Percentiles rank a stretch among this genome's conserved stretches.
phyloP scores from a whole-genome alignment of 2,329 filamentous ascomycete species.

The Paecilomyces fulvus region DNA sequence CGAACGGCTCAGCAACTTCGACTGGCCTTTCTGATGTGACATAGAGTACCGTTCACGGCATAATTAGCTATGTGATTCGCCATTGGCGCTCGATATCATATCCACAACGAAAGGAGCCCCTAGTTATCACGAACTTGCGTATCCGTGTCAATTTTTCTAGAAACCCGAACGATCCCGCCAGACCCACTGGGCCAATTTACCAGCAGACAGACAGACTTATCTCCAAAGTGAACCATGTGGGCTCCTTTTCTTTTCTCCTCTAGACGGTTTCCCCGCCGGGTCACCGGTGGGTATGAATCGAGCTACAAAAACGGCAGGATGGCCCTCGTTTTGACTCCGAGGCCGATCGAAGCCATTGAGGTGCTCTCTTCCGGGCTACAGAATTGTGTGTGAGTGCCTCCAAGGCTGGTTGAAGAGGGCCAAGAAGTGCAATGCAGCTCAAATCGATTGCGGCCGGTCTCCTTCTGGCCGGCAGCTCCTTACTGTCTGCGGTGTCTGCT shows the following conservation, averaged over 20 bases:
- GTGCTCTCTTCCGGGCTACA: neutral
- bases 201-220: neutral
- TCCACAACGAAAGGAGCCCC: too few species aligned
- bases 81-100: too few species aligned
- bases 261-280: neutral
- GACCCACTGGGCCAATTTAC: neutral
- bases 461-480: conserved; percentile 9
- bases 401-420: neutral
- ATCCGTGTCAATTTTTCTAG: neutral
- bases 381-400: neutral
- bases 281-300: neutral
- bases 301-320: neutral
- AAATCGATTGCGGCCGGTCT: conserved; percentile 7
- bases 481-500: conserved; percentile 4
- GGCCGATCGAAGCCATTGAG: neutral
- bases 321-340: neutral
- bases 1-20: neutral
- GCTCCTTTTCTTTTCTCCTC: neutral
- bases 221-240: neutral
- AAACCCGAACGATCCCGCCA: neutral
- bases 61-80: too few species aligned
- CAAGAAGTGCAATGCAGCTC: conserved; percentile 2
- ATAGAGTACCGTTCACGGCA: too few species aligned
- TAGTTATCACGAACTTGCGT: too few species aligned
- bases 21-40: neutral